These are phyloP conservation scores for Globisporangium okanoganense DNA, from an alignment of 352 stramenopile species.

Conservation along the genomic window DNA sequence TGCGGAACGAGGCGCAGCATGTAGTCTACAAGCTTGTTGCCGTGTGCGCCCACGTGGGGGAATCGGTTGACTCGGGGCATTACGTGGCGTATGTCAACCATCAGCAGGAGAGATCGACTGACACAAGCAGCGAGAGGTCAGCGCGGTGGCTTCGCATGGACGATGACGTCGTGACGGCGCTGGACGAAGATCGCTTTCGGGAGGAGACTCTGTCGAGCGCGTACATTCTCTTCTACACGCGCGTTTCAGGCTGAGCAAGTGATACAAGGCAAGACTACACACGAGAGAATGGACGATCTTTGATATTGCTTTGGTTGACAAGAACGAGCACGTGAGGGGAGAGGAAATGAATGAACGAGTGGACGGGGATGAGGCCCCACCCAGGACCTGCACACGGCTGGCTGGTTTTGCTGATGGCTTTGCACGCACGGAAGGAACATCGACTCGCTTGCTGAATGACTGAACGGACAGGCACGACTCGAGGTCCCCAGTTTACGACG, in stretches of 20 bases:
- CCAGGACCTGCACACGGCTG: not conserved
- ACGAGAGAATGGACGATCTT: slow-evolving; percentile 1
- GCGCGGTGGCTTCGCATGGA: slow-evolving; percentile 64
- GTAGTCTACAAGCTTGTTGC: slow-evolving; percentile 55
- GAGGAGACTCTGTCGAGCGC: slow-evolving; percentile 52
- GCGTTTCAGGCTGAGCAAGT: slow-evolving; percentile 11
- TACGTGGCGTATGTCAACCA: slow-evolving; percentile 66
- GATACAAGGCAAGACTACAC: not conserved
- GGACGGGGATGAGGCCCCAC: not conserved
- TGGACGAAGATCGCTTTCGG: slow-evolving; percentile 41
- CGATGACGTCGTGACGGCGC: slow-evolving; percentile 50
- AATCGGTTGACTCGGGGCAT: slow-evolving; percentile 57
- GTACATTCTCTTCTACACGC: slow-evolving; percentile 76
- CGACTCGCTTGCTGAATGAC: not conserved
- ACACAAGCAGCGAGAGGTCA: slow-evolving; percentile 2
- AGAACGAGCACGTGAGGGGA: not conserved
- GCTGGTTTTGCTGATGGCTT: not conserved
- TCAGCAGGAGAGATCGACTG: not conserved
- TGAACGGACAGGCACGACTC: not conserved
- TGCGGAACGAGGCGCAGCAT: slow-evolving; percentile 36
- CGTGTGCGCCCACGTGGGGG: slow-evolving; percentile 70
- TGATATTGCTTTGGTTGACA: slow-evolving; percentile 2
- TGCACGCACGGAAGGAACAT: not conserved
- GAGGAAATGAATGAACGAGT: not conserved
- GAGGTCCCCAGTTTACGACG: slow-evolving; percentile 41